Evolutionary conservation across 2,329 filamentous ascomycete species (phyloP).

Genomic region (Aspergillus arachidicola): DNA sequence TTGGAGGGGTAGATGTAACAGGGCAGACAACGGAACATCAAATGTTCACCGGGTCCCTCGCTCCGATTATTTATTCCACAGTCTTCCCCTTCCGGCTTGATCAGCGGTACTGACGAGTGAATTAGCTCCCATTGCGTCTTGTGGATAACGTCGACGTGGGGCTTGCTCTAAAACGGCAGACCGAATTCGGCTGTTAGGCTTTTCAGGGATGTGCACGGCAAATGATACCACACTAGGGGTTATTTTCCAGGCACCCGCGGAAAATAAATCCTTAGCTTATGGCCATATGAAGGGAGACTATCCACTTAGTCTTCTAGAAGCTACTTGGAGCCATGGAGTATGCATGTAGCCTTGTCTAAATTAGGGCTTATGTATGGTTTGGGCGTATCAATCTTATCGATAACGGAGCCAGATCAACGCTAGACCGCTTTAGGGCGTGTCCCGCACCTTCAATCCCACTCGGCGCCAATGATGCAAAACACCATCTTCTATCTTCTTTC

Average conservation of each 20-base stretch:
- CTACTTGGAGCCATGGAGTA: background rate
- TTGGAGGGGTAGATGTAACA: background rate
- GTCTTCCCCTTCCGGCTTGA: background rate
- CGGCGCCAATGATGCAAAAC: constrained; percentile 10
- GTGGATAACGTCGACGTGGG: constrained; percentile 11
- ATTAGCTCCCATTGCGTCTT: background rate
- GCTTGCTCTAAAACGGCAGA: background rate
- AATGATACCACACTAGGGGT: background rate
- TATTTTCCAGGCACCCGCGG: background rate
- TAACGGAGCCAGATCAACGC: constrained; percentile 13
- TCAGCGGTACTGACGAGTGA: background rate
- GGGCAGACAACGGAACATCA: background rate
- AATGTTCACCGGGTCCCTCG: background rate
- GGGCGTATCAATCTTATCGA: constrained; percentile 25
- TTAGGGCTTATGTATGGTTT: constrained; percentile 9
- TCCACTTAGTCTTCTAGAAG: background rate
- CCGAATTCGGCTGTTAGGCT: background rate
- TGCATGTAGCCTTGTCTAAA: background rate
- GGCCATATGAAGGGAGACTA: background rate
- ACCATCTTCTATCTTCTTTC: background rate
- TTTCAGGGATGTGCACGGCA: too few species aligned
- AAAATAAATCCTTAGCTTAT: background rate
- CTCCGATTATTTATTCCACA: constrained; percentile 2
- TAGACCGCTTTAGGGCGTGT: constrained; percentile 17
- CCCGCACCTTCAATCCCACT: constrained; percentile 16